Evolutionary conservation across 768 basidiomycete genomes (phyloP).

Genomic region (Tricholoma bakamatsutake): DNA sequence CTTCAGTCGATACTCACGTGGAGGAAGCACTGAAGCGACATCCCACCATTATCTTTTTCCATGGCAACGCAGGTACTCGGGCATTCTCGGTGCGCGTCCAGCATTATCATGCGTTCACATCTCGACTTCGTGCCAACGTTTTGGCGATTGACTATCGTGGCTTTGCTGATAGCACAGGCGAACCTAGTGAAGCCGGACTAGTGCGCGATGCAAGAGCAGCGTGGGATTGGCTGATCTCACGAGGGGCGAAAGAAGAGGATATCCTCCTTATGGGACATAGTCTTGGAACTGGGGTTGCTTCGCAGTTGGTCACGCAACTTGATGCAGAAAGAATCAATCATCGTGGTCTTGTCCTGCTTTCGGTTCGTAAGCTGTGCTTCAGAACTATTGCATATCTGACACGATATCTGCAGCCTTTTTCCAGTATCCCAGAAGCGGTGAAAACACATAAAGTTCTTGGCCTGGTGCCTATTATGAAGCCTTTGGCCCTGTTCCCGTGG

Average conservation of each 20-base stretch:
- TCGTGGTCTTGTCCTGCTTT: slow-evolving; percentile 46
- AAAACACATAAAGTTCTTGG: slow-evolving; percentile 67
- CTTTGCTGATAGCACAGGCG: slow-evolving; percentile 80
- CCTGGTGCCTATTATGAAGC: slow-evolving; percentile 65
- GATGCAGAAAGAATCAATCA: slow-evolving; percentile 34
- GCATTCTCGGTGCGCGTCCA: slow-evolving; percentile 62
- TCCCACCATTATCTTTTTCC: slow-evolving; percentile 87
- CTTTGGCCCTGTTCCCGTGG: slow-evolving; percentile 60
- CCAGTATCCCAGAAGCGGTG: slow-evolving; percentile 55
- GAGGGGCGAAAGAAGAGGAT: slow-evolving; percentile 51
- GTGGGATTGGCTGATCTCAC: slow-evolving; percentile 68
- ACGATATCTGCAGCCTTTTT: slow-evolving; percentile 47
- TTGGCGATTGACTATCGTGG: slow-evolving; percentile 90
- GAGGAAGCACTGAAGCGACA: slow-evolving; percentile 44
- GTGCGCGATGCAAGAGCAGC: slow-evolving; percentile 68
- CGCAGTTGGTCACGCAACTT: slow-evolving; percentile 43
- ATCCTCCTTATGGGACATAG: slow-evolving; percentile 83
- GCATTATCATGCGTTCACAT: slow-evolving; percentile 60
- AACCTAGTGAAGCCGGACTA: slow-evolving; percentile 72
- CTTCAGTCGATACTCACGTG: slow-evolving; percentile 36
- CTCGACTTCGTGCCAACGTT: slow-evolving; percentile 67
- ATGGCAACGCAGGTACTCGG: slow-evolving; percentile 85
- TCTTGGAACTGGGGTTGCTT: slow-evolving; percentile 78
- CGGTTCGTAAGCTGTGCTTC: slow-evolving; percentile 25
- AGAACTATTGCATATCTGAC: slow-evolving; percentile 31